A percentile compares a stretch with the other conserved stretches of the same genome.
phyloP scores from a whole-genome alignment of 768 basidiomycete species.

The Lentinus tigrinus region DNA sequence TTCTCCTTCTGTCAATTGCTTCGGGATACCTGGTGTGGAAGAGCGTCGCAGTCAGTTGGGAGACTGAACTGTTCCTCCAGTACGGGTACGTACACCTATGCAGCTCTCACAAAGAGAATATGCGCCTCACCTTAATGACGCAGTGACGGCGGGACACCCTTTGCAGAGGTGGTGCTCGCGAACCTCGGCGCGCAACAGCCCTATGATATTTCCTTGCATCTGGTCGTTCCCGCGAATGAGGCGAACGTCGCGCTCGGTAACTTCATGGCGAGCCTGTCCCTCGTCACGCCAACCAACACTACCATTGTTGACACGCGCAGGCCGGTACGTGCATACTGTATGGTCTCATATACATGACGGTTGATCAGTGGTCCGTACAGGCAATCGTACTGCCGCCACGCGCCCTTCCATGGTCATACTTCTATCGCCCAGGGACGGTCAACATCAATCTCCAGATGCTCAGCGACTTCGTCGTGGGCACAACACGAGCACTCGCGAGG shows the following conservation, averaged over 20 bases:
- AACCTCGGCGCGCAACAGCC: slow-evolving; percentile 57
- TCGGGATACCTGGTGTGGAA: slow-evolving; percentile 79
- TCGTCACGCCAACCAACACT: slow-evolving; percentile 59
- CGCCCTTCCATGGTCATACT: slow-evolving; percentile 31
- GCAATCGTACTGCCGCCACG: slow-evolving; percentile 53
- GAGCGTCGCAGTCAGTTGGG: slow-evolving; percentile 69
- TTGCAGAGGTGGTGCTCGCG: slow-evolving; percentile 55
- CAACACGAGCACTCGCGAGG: slow-evolving; percentile 49
- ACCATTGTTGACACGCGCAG: slow-evolving; percentile 60
- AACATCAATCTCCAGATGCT: slow-evolving; percentile 58
- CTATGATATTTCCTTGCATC: slow-evolving; percentile 72
- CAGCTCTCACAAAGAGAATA: neutral
- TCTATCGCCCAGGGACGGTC: slow-evolving; percentile 43
- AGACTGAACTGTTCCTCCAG: slow-evolving; percentile 66
- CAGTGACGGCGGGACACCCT: slow-evolving; percentile 67
- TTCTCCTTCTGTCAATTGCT: slow-evolving; percentile 57
- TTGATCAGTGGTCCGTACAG: slow-evolving; percentile 34
- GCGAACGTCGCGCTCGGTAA: slow-evolving; percentile 77
- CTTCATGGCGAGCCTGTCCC: slow-evolving; percentile 72
- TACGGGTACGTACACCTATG: slow-evolving; percentile 57
- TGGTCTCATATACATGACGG: neutral
- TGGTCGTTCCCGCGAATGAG: slow-evolving; percentile 63
- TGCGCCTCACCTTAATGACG: neutral
- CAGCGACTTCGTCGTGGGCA: slow-evolving; percentile 48
- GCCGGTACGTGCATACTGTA: slow-evolving; percentile 49